phyloP scores from a whole-genome alignment of 129 eudicot genomes.

The Flaveria bidentis region DNA sequence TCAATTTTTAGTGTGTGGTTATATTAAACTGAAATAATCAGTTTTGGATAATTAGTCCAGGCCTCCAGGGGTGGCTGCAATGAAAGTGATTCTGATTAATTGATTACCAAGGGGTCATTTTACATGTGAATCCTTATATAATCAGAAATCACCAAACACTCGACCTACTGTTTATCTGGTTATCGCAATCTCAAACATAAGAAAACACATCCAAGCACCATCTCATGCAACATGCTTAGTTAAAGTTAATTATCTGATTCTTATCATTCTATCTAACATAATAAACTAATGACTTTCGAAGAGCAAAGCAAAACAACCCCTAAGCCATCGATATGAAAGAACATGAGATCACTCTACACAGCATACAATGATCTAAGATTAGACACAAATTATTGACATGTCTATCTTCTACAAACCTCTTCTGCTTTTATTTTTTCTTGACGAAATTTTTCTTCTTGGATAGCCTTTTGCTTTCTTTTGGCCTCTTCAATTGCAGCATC shows the following conservation, averaged over 20 bases:
- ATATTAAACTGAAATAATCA: not conserved
- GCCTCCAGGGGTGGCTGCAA: not conserved
- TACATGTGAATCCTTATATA: not conserved
- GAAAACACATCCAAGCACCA: not conserved
- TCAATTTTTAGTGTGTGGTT: not conserved
- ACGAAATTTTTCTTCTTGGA: slow-evolving; percentile 67
- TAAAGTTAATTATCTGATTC: not conserved
- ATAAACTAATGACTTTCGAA: not conserved
- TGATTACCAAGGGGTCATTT: not conserved
- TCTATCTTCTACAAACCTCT: slow-evolving; percentile 58
- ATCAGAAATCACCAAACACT: not conserved
- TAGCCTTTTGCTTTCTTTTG: slow-evolving; percentile 70
- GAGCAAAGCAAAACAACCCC: not conserved
- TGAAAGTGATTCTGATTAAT: not conserved
- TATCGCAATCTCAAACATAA: not conserved
- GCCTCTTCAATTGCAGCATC: slow-evolving; percentile 90
- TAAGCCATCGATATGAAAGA: slow-evolving; percentile 5
- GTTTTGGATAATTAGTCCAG: not conserved
- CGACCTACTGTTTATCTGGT: not conserved
- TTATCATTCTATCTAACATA: not conserved
- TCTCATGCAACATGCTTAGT: not conserved
- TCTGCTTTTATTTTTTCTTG: slow-evolving; percentile 72
- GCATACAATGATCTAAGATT: not conserved
- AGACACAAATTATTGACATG: slow-evolving; percentile 5
- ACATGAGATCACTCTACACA: not conserved